Evolutionary conservation across 2,329 filamentous ascomycete species (phyloP).

Genomic region (Paraphoma chrysanthemicola): DNA sequence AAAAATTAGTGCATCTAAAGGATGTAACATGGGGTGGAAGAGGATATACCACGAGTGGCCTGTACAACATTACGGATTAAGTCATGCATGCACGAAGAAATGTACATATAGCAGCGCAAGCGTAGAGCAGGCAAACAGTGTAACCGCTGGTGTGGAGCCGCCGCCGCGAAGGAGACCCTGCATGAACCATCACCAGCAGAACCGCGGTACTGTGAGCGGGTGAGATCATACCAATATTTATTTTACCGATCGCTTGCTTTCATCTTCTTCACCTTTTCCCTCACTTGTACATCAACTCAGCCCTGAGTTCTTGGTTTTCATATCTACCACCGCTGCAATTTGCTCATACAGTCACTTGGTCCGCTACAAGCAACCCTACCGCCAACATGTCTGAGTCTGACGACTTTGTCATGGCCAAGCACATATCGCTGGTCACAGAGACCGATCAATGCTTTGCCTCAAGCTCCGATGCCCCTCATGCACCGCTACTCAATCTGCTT

Average conservation of each 20-base stretch:
- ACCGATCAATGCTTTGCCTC: not conserved
- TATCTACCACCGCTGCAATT: not conserved
- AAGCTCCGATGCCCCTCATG: not conserved
- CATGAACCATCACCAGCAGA: not conserved
- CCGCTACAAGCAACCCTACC: not conserved
- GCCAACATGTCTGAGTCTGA: not conserved
- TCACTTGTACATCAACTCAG: not conserved
- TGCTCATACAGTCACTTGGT: not conserved
- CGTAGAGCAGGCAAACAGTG: not conserved
- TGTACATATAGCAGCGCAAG: slow-evolving; percentile 15
- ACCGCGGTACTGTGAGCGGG: not conserved
- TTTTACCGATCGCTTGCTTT: too few relatives aligned
- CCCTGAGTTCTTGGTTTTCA: not conserved
- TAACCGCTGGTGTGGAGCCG: not conserved
- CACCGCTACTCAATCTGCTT: not conserved
- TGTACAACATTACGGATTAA: slow-evolving; percentile 24
- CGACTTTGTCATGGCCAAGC: slow-evolving; percentile 3
- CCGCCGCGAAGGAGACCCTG: not conserved
- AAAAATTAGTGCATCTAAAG: slow-evolving; percentile 28
- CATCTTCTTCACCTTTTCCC: not conserved
- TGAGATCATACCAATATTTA: too few relatives aligned
- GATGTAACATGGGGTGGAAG: too few relatives aligned
- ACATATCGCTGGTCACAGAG: not conserved
- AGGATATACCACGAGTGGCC: not conserved
- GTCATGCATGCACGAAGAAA: slow-evolving; percentile 8